These are phyloP conservation scores for Melastoma malabathricum DNA, from an alignment of 345 rosid genomes.

Conservation along the genomic window DNA sequence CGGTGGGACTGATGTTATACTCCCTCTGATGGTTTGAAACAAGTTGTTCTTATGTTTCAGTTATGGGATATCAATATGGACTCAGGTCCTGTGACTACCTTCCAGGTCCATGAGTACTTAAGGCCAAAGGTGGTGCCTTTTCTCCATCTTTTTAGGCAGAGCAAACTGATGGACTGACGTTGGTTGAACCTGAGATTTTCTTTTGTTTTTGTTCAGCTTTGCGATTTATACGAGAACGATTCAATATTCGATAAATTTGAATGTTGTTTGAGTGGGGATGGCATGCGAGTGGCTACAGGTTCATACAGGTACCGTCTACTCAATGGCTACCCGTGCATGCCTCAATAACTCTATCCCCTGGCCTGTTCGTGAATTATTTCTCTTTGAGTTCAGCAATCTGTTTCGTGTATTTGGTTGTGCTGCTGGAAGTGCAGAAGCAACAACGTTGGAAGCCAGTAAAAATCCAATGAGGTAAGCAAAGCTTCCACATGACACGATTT, in stretches of 20 bases:
- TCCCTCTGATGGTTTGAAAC: background rate
- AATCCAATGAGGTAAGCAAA: conserved; percentile 80
- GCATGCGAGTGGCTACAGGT: conserved; percentile 84
- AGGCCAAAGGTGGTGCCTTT: conserved; percentile 54
- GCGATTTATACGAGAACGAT: conserved; percentile 97
- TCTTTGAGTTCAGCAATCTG: conserved; percentile 46
- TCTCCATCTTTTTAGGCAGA: background rate
- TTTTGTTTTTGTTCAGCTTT: conserved; percentile 42
- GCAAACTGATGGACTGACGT: background rate
- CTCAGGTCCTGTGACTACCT: conserved; percentile 78
- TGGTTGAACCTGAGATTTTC: conserved; percentile 8
- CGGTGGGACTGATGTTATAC: background rate
- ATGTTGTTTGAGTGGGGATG: conserved; percentile 93
- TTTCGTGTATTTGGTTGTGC: conserved; percentile 88
- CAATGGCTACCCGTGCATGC: conserved; percentile 1
- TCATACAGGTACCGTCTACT: conserved; percentile 69
- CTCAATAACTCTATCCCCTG: conserved; percentile 5
- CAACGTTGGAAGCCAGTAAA: conserved; percentile 97
- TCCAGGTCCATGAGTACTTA: conserved; percentile 69
- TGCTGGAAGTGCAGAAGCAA: conserved; percentile 59
- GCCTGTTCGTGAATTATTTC: conserved; percentile 8
- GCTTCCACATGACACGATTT: background rate
- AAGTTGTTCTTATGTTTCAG: conserved; percentile 14
- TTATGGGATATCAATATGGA: conserved; percentile 90
- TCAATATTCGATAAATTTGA: conserved; percentile 97